Conservation (phyloP, 2,329 filamentous ascomycete genomes). For the Xylaria sp. region DNA sequence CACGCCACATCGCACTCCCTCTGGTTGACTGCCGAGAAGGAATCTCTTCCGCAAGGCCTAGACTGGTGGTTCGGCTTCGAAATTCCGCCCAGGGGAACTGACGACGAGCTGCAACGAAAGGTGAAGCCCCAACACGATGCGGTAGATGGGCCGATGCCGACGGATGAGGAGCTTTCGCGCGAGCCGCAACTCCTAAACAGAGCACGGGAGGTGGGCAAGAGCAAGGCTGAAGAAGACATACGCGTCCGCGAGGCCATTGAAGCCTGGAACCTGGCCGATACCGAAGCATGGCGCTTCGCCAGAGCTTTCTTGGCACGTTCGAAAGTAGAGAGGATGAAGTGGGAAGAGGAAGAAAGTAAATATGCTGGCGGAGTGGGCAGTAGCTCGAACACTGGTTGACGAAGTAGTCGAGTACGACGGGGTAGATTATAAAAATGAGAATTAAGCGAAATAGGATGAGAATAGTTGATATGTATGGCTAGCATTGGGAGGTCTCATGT, state of each 20-base stretch:
- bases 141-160: constrained; percentile 52
- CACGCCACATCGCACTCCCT: constrained; percentile 66
- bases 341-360: constrained; percentile 70
- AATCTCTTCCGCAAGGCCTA: constrained; percentile 65
- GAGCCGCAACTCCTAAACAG: constrained; percentile 60
- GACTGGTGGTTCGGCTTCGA: constrained; percentile 90
- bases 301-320: constrained; percentile 67
- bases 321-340: constrained; percentile 64
- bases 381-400: constrained; percentile 44
- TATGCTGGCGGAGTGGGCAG: constrained; percentile 65
- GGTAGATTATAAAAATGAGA: constrained; percentile 38
- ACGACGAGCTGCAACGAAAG: constrained; percentile 57
- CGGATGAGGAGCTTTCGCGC: constrained; percentile 53
- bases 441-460: constrained; percentile 3
- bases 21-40: constrained; percentile 76
- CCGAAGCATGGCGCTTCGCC: constrained; percentile 77
- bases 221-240: constrained; percentile 47
- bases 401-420: constrained; percentile 37
- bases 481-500: constrained; percentile 6
- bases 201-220: constrained; percentile 52
- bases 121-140: constrained; percentile 53
- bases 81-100: constrained; percentile 62
- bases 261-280: constrained; percentile 71
- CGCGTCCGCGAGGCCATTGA: constrained; percentile 59
- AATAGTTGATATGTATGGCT: constrained; percentile 14